Percentiles rank a stretch among this genome's conserved stretches.
These are phyloP conservation scores for Syzygium syzygioides DNA, from an alignment of 441 rosid species.

Conservation along the genomic window DNA sequence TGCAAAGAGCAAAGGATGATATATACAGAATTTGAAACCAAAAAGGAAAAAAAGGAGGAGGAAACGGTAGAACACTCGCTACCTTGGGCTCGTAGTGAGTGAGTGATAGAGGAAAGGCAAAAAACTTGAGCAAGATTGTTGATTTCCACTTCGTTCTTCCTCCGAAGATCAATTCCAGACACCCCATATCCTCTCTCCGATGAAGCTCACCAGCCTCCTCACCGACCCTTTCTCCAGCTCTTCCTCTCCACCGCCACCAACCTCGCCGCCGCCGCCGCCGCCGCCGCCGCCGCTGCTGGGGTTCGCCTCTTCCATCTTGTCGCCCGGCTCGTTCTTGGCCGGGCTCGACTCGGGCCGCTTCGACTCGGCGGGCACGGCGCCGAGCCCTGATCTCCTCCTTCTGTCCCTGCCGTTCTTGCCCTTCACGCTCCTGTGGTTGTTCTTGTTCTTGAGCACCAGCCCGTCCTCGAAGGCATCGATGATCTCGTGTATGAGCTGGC, in stretches of 20 bases:
- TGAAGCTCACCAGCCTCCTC: slow-evolving; percentile 43
- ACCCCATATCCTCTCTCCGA: slow-evolving; percentile 68
- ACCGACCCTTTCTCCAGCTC: slow-evolving; percentile 37
- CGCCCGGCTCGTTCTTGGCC: slow-evolving; percentile 12
- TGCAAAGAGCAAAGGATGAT: not conserved
- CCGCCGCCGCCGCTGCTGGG: slow-evolving; percentile 4
- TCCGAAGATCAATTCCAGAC: slow-evolving; percentile 37
- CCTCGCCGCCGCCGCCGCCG: not conserved
- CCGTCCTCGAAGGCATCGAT: slow-evolving; percentile 62
- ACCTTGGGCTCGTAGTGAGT: not conserved
- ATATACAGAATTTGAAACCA: not conserved
- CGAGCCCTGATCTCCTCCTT: slow-evolving; percentile 16
- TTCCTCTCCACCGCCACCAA: slow-evolving; percentile 9
- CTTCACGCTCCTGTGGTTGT: not conserved
- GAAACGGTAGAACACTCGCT: not conserved
- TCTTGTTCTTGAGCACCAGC: slow-evolving; percentile 5
- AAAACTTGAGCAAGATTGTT: not conserved
- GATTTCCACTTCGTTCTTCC: not conserved
- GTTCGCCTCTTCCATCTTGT: not conserved
- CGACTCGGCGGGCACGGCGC: not conserved
- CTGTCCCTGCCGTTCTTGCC: slow-evolving; percentile 20
- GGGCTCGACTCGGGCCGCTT: slow-evolving; percentile 17
- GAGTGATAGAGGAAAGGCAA: not conserved
- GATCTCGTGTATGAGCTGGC: slow-evolving; percentile 68
- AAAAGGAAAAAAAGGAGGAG: not conserved